phyloP scores from a whole-genome alignment of 2,329 filamentous ascomycete genomes.

The Paraconiothyrium brasiliense region DNA sequence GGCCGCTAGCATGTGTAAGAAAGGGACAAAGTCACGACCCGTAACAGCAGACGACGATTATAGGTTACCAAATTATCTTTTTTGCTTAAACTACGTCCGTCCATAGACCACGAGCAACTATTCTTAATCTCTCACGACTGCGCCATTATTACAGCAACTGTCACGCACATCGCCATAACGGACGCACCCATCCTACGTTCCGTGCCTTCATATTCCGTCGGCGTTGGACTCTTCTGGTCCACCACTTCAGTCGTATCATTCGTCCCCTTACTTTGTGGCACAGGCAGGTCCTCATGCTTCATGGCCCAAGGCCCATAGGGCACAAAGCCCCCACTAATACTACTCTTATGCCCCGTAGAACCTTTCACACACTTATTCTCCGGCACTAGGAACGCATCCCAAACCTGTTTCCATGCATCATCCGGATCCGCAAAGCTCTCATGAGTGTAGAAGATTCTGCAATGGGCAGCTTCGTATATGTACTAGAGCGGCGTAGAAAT shows the following conservation, averaged over 20 bases:
- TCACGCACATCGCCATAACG: conserved; percentile 15
- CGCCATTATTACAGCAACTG: conserved; percentile 19
- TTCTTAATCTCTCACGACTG: background rate
- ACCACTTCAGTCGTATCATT: conserved; percentile 10
- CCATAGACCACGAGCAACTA: background rate
- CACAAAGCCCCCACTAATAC: conserved; percentile 38
- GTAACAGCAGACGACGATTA: background rate
- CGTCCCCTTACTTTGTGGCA: background rate
- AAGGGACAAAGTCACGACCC: no score
- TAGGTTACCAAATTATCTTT: conserved; percentile 2
- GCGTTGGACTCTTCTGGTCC: background rate
- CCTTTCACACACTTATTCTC: conserved; percentile 34
- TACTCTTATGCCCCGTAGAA: conserved; percentile 32
- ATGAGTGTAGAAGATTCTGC: conserved; percentile 68
- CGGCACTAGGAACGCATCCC: conserved; percentile 32
- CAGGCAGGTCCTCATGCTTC: conserved; percentile 30
- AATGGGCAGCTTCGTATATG: conserved; percentile 68
- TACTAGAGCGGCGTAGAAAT: conserved; percentile 63
- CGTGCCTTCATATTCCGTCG: conserved; percentile 1
- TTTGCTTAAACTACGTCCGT: background rate
- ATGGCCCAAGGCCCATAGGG: conserved; percentile 33
- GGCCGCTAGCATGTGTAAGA: no score
- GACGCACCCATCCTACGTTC: conserved; percentile 12
- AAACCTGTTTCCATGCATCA: conserved; percentile 59
- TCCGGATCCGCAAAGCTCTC: conserved; percentile 60